Evolutionary conservation across 352 stramenopile genomes (phyloP), one percentile per base, ranked within the genome.

Genomic region (Phytophthora nicotianae): DNA sequence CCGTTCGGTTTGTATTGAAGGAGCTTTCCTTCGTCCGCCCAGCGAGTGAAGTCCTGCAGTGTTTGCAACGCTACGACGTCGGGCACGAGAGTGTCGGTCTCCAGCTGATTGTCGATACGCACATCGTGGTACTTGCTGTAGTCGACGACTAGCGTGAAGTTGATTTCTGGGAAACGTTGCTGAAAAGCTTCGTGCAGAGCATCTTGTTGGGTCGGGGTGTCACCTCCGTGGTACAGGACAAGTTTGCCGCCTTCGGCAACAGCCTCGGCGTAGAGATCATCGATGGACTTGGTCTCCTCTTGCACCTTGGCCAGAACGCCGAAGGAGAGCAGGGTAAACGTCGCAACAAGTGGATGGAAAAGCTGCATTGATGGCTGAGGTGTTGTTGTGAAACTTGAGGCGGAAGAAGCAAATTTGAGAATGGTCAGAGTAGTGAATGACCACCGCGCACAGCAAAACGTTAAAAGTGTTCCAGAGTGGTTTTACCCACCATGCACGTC

Each of bases 71-170:
- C 67, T 16, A 76, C 49, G 13, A 81, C 62, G 46, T 81, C 74
- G 2, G 71, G 70, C 13, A 82, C 76, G 6, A 85, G 52, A 8
- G 50, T 58, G 48, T 75, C 58, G 19, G 62, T 79, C 57, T 83
- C 78, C 55, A 87, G 47, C 40, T 83, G 66, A 58, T 91, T 81
- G 70, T 93, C 72, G 20, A 85, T 73, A 10, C 77, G 83, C 20
- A 76, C 83, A 35, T 83, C 59, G 60, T 86, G 70, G 61, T 74
- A 81, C 55, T 83, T 83, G 66, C 57, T 74, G 71, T 88, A 81
- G 67, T 84, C 79, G n/a, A 83, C 61, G n/a, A 84, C 40, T 4
- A 86, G 20, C 6, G 76, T 83, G 68, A 88, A 79, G 50, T 86
- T 88, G 61, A 90, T 74, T 16, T 79, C 47, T 1, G 81, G 75